Evolutionary conservation across 1,284 basidiomycete genomes (phyloP), one percentile per base, ranked within the genome.

Genomic region (Ustilago sp.): DNA sequence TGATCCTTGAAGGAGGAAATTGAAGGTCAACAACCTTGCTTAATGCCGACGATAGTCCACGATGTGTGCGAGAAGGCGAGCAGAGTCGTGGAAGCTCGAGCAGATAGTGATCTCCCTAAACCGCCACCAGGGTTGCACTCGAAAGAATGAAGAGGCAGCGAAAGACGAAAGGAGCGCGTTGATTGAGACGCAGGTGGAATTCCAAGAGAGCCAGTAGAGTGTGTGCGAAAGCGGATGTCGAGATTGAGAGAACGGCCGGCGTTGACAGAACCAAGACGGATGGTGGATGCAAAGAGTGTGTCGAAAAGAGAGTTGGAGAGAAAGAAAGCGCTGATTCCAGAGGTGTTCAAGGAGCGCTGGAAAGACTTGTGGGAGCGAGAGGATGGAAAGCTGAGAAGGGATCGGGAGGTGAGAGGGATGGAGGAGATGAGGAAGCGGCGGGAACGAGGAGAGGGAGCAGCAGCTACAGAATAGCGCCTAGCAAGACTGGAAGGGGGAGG

Each of bases 201-300:
- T 45, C 43, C 48, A 12, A 50, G 48, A 23, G 28, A 48, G 19
- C 19, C 13, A 13, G 23, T 23, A 19, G 45, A 48, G 45, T 41
- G n/a, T 32, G 31, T 19, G n/a, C 35, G 32, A n/a, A 36, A 51
- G 50, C 50, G 50, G 52, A n/a, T n/a, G 59, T 61, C n/a, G n/a
- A 53, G 39, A 32, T 15, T 41, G 31, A 53, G n/a, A 13, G 32
- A 54, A 54, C 59, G 59, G 34, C 59, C 50, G 36, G 59, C 51
- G 59, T 61, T 38, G 17, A 53, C n/a, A 12, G 28, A 43, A 32
- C 19, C 32, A 6, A 15, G 50, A 28, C 31, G 50, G 19, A 36
- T 34, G 5, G 11, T 19, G 36, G 28, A 32, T 51, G 59, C 36
- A 23, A 53, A 53, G 31, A 45, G 43, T 45, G 43, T 45, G 43